These are phyloP conservation scores for Plasmopara halstedii DNA, from an alignment of 352 stramenopile species.

Conservation along the genomic window DNA sequence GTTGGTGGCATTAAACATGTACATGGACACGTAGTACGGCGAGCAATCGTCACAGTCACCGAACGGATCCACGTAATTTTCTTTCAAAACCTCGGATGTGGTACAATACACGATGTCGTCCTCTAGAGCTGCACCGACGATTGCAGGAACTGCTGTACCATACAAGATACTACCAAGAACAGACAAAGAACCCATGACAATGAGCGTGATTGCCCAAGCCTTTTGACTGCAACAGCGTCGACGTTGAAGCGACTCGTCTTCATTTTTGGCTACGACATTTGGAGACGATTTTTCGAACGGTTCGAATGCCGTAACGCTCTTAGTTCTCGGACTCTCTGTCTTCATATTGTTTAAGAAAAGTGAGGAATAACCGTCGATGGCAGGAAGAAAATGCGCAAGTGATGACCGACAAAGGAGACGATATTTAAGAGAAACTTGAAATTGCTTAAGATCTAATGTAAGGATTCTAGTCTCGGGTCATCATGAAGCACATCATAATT, in stretches of 20 bases:
- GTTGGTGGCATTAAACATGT: slow-evolving; percentile 76
- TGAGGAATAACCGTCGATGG: too few relatives aligned
- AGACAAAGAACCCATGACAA: slow-evolving; percentile 29
- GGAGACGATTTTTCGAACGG: slow-evolving; percentile 19
- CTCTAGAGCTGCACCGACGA: slow-evolving; percentile 38
- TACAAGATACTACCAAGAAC: slow-evolving; percentile 43
- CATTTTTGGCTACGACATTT: slow-evolving; percentile 13
- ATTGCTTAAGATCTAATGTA: too few relatives aligned
- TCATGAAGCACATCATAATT: too few relatives aligned
- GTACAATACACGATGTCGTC: slow-evolving; percentile 33
- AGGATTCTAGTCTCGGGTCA: too few relatives aligned
- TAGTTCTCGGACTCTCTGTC: slow-evolving; percentile 10
- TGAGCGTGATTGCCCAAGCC: slow-evolving; percentile 23
- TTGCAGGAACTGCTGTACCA: slow-evolving; percentile 37
- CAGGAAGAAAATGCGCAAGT: too few relatives aligned
- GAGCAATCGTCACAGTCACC: slow-evolving; percentile 70
- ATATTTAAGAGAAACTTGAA: too few relatives aligned
- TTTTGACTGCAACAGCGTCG: slow-evolving; percentile 28
- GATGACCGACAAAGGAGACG: too few relatives aligned
- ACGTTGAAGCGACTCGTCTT: slow-evolving; percentile 10
- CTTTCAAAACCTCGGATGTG: slow-evolving; percentile 26
- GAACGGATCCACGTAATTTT: slow-evolving; percentile 46
- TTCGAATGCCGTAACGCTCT: slow-evolving; percentile 14
- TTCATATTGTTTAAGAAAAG: too few relatives aligned
- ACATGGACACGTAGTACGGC: slow-evolving; percentile 63